phyloP scores from a whole-genome alignment of 1,284 basidiomycete genomes.

The Hymenochaete sp. region DNA sequence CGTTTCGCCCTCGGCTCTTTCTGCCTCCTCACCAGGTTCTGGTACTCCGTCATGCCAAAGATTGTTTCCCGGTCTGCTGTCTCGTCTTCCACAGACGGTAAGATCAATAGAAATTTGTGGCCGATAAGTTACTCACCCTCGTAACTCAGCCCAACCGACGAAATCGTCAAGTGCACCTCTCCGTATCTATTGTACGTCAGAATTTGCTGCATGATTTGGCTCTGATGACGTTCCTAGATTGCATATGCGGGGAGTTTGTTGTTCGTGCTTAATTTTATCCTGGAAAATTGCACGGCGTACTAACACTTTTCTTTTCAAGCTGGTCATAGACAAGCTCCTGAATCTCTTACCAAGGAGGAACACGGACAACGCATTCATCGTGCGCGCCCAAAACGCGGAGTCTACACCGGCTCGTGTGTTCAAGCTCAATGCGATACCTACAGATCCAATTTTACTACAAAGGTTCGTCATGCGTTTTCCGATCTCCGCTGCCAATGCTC shows the following conservation, averaged over 20 bases:
- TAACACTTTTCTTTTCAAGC: constrained; percentile 33
- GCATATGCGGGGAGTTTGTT: constrained; percentile 78
- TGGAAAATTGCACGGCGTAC: constrained; percentile 3
- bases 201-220: constrained; percentile 13
- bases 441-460: constrained; percentile 62
- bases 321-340: constrained; percentile 72
- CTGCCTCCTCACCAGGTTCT: no score
- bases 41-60: constrained; percentile 53
- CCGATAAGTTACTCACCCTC: neutral
- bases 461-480: constrained; percentile 37
- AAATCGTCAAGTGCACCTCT: constrained; percentile 68
- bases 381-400: constrained; percentile 56
- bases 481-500: neutral
- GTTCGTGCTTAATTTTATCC: constrained; percentile 33
- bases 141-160: constrained; percentile 57
- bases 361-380: constrained; percentile 65
- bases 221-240: constrained; percentile 40
- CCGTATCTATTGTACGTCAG: constrained; percentile 65
- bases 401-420: constrained; percentile 57
- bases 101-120: constrained; percentile 18
- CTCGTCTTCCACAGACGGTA: constrained; percentile 74
- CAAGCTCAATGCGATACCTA: constrained; percentile 62
- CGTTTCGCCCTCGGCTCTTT: neutral
- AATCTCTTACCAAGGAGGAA: constrained; percentile 58
- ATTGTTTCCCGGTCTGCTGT: constrained; percentile 74